These are phyloP conservation scores for Colletotrichum abscissum DNA, from an alignment of 2,329 filamentous ascomycete species.

Conservation along the genomic window DNA sequence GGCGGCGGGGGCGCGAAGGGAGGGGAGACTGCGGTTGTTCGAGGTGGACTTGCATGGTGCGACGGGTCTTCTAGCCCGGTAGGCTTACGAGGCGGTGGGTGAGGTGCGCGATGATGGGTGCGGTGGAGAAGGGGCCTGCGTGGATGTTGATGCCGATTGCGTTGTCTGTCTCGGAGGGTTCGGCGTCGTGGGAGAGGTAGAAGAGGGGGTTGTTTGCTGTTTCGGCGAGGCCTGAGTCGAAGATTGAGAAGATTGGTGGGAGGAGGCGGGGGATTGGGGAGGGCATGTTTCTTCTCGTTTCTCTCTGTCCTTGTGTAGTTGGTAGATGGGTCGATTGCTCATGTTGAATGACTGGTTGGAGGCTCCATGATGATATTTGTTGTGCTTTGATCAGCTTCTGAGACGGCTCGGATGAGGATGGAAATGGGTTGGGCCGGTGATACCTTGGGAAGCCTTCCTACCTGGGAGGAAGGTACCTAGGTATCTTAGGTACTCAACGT, in stretches of 20 bases:
- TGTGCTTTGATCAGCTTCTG: not conserved
- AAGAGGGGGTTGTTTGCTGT: not conserved
- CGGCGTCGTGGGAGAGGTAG: constrained; percentile 1
- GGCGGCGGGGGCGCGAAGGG: too few species aligned
- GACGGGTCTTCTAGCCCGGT: constrained; percentile 4
- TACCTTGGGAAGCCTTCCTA: too few species aligned
- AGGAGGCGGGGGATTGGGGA: not conserved
- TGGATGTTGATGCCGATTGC: constrained; percentile 9
- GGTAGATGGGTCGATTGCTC: not conserved
- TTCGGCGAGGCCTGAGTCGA: not conserved
- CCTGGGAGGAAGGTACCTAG: too few species aligned
- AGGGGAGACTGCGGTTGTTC: not conserved
- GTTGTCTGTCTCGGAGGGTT: not conserved
- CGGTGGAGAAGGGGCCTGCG: not conserved
- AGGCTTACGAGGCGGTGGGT: not conserved
- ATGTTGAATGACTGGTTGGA: not conserved
- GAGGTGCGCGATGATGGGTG: not conserved
- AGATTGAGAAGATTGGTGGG: not conserved
- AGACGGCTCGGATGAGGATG: not conserved
- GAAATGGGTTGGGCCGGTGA: not conserved
- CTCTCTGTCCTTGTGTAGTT: not conserved
- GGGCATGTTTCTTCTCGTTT: not conserved
- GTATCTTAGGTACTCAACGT: too few species aligned
- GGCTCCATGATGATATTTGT: not conserved
- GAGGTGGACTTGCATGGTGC: constrained; percentile 1